A percentile compares a stretch with the other conserved stretches of the same genome.
Evolutionary conservation across 208 protist species (phyloP).

Genomic region (Crithidia sp.): DNA sequence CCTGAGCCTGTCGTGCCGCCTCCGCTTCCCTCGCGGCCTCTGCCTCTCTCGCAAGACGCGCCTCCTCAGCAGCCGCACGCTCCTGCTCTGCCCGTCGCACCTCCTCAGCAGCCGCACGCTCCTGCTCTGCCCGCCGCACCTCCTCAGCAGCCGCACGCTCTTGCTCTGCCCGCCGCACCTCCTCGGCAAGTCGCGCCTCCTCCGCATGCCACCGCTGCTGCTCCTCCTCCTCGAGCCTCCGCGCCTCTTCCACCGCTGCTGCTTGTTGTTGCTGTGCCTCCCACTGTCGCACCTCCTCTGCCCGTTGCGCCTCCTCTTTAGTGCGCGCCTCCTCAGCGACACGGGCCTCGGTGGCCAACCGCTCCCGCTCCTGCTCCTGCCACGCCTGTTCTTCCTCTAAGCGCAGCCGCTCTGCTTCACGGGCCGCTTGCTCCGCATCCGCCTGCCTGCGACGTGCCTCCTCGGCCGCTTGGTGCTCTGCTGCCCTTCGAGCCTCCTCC

Average conservation of each 20-base stretch:
- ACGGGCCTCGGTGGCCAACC: background rate
- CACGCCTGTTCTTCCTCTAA: background rate
- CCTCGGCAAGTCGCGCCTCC: slow-evolving; percentile 1
- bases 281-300: background rate
- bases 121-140: background rate
- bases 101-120: background rate
- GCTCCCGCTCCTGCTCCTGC: background rate
- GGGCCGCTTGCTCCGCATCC: background rate
- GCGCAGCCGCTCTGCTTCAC: background rate
- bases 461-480: background rate
- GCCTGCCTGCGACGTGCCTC: background rate
- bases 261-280: background rate
- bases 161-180: background rate
- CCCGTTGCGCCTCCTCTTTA: background rate
- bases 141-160: background rate
- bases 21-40: background rate
- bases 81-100: background rate
- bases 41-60: background rate
- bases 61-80: slow-evolving; percentile 3
- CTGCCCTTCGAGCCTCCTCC: background rate
- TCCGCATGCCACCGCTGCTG: background rate
- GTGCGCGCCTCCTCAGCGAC: background rate
- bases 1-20: background rate
- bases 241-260: background rate
- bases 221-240: background rate